A percentile compares a stretch with the other conserved stretches of the same genome.
Conservation (phyloP, 306 rosid genomes). For the Prunus mira region DNA sequence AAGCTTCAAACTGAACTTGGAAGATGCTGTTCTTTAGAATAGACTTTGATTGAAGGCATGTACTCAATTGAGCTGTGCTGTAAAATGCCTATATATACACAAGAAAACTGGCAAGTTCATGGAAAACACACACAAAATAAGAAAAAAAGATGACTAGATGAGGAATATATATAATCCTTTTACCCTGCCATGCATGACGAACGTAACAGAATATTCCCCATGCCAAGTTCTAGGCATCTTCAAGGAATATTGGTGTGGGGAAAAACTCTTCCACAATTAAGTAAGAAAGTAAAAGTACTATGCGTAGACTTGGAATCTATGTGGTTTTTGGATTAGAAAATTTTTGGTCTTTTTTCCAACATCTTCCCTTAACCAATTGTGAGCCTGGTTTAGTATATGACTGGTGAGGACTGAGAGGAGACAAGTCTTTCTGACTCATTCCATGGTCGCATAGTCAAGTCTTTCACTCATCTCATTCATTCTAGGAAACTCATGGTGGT, state of each 20-base stretch:
- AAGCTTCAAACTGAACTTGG: background rate
- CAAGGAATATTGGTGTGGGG: background rate
- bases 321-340: background rate
- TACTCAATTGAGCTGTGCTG: background rate
- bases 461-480: too few species aligned
- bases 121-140: background rate
- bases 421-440: background rate
- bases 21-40: background rate
- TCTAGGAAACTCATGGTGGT: too few species aligned
- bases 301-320: background rate
- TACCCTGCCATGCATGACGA: background rate
- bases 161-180: background rate
- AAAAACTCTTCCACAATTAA: too few species aligned
- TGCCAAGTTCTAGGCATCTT: constrained; percentile 3
- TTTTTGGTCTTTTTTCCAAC: background rate
- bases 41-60: background rate
- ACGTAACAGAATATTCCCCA: background rate
- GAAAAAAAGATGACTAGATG: background rate
- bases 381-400: background rate
- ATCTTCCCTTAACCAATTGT: background rate
- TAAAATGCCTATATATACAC: background rate
- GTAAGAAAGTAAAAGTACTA: too few species aligned
- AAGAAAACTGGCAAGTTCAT: background rate
- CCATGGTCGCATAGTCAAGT: background rate
- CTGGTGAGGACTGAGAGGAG: background rate